phyloP scores from a whole-genome alignment of 352 stramenopile genomes.

The Phytophthora ramorum region DNA sequence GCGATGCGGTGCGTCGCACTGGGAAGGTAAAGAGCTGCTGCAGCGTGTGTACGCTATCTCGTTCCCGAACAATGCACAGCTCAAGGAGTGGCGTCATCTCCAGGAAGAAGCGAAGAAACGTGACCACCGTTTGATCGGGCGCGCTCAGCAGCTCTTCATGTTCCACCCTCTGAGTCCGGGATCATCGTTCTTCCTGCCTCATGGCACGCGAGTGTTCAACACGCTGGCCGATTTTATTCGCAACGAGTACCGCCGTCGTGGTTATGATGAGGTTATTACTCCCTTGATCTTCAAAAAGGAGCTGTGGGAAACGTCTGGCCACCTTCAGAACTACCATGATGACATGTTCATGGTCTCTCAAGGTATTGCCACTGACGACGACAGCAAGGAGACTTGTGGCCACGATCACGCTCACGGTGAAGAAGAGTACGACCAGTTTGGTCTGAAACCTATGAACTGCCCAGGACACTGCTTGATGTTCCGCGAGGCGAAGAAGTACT shows the following conservation, averaged over 20 bases:
- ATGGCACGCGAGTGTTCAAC: constrained; percentile 99
- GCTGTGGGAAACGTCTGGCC: constrained; percentile 97
- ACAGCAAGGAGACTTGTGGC: constrained; percentile 28
- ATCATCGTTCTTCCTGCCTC: constrained; percentile 97
- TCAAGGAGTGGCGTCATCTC: constrained; percentile 88
- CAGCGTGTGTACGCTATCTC: constrained; percentile 98
- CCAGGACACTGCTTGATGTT: constrained; percentile 98
- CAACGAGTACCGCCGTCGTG: constrained; percentile 85
- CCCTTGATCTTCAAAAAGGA: constrained; percentile 98
- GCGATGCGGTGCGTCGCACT: constrained; percentile 95
- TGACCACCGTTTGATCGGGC: constrained; percentile 95
- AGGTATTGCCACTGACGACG: constrained; percentile 54
- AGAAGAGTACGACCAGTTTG: constrained; percentile 90
- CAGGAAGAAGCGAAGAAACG: constrained; percentile 97
- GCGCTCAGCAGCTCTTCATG: constrained; percentile 97
- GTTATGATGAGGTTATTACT: constrained; percentile 97
- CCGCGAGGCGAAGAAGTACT: constrained; percentile 94
- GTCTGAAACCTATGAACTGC: constrained; percentile 99
- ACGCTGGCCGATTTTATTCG: constrained; percentile 91
- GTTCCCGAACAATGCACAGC: constrained; percentile 91
- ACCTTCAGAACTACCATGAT: constrained; percentile 97
- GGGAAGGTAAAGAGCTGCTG: constrained; percentile 90
- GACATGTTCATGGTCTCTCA: constrained; percentile 95
- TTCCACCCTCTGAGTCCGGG: constrained; percentile 95
- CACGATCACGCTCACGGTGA: constrained; percentile 31